phyloP scores from a whole-genome alignment of 176 grass and related monocot species.

The Panicum miliaceum region DNA sequence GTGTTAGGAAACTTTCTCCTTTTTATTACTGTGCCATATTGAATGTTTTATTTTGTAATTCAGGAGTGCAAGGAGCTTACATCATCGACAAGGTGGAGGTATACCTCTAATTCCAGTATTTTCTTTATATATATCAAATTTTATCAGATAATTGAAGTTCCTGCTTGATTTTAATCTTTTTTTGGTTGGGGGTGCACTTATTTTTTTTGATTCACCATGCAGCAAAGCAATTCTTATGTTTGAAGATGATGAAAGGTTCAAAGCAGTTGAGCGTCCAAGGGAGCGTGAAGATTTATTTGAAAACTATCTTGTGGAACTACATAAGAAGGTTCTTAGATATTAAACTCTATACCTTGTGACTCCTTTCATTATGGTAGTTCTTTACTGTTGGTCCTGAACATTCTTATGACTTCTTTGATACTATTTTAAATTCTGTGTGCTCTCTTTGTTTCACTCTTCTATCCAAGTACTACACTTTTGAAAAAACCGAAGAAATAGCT shows the following conservation, averaged over 20 bases:
- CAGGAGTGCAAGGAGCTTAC: conserved; percentile 90
- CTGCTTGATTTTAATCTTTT: background rate
- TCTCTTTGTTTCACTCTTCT: background rate
- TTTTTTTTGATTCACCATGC: conserved; percentile 23
- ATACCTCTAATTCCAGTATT: conserved; percentile 28
- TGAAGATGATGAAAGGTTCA: conserved; percentile 76
- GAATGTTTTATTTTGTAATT: conserved; percentile 38
- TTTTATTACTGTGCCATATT: conserved; percentile 22
- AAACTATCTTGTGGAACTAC: conserved; percentile 87
- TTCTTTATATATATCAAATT: conserved; percentile 17
- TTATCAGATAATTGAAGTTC: background rate
- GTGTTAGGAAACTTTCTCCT: background rate
- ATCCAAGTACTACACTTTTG: background rate
- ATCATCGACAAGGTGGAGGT: conserved; percentile 89
- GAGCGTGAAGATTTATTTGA: conserved; percentile 98
- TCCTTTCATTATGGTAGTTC: conserved; percentile 19
- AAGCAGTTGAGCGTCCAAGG: conserved; percentile 73
- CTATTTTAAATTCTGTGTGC: background rate
- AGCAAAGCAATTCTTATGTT: conserved; percentile 97
- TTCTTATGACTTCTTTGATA: conserved; percentile 16
- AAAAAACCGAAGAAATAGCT: background rate
- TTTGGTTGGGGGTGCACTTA: background rate
- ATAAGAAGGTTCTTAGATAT: conserved; percentile 78
- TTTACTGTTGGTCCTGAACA: background rate
- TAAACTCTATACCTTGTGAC: background rate